These are phyloP conservation scores for Amylostereum chailletii DNA, from an alignment of 1,284 basidiomycete genomes.

Conservation along the genomic window DNA sequence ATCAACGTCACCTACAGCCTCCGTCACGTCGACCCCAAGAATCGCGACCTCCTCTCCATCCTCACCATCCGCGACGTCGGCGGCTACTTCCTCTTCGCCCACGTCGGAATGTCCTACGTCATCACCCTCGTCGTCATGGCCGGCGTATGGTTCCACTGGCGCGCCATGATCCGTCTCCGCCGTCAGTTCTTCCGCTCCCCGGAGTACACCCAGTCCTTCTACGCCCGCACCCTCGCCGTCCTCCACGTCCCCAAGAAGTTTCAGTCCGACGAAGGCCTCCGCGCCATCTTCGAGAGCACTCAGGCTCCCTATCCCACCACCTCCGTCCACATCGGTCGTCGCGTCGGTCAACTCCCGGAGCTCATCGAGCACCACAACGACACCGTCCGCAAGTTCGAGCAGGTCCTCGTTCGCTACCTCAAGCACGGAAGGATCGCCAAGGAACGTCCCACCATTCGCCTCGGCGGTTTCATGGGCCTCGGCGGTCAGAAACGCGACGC, in stretches of 20 bases:
- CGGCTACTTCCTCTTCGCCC: slow-evolving; percentile 63
- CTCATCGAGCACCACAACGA: slow-evolving; percentile 82
- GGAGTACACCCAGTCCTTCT: slow-evolving; percentile 69
- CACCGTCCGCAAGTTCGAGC: slow-evolving; percentile 78
- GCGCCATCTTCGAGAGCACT: slow-evolving; percentile 59
- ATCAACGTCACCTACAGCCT: slow-evolving; percentile 72
- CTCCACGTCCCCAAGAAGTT: slow-evolving; percentile 66
- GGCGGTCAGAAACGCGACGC: slow-evolving; percentile 76
- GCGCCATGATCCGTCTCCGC: slow-evolving; percentile 60
- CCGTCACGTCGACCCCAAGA: slow-evolving; percentile 38
- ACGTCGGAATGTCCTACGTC: slow-evolving; percentile 69
- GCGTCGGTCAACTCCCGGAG: slow-evolving; percentile 67
- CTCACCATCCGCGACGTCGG: slow-evolving; percentile 73
- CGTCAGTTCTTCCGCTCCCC: slow-evolving; percentile 69
- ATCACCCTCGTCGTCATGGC: slow-evolving; percentile 61
- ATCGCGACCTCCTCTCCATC: slow-evolving; percentile 60
- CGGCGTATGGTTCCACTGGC: slow-evolving; percentile 68
- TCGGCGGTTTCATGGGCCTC: slow-evolving; percentile 66
- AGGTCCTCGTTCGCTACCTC: slow-evolving; percentile 77
- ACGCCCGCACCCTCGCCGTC: slow-evolving; percentile 73
- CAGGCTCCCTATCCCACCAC: slow-evolving; percentile 81
- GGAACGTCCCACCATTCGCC: slow-evolving; percentile 65
- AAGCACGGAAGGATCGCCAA: slow-evolving; percentile 67
- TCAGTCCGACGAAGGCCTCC: slow-evolving; percentile 72
- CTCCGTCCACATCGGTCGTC: slow-evolving; percentile 73